Evolutionary conservation across 106 monocot genomes (phyloP).

Genomic region (Chionographis japonica): DNA sequence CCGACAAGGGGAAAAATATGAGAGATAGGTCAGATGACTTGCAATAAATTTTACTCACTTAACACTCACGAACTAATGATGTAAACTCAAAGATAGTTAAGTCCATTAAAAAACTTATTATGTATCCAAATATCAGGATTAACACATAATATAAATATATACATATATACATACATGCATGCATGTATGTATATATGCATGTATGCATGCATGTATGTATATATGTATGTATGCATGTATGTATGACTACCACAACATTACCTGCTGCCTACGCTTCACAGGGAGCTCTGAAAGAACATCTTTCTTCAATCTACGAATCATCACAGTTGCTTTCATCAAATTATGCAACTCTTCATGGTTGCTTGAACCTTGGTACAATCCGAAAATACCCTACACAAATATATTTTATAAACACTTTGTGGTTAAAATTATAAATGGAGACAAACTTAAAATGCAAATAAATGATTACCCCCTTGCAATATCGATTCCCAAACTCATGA

Average conservation of each 20-base stretch:
- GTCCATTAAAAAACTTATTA: too few relatives aligned
- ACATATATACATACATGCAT: too few relatives aligned
- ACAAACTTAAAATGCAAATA: background rate
- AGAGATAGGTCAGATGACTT: too few relatives aligned
- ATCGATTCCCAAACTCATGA: conserved; percentile 88
- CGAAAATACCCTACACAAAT: conserved; percentile 68
- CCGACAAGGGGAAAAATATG: too few relatives aligned
- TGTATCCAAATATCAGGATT: too few relatives aligned
- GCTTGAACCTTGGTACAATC: conserved; percentile 93
- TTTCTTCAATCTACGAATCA: conserved; percentile 96
- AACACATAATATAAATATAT: too few relatives aligned
- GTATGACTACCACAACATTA: conserved; percentile 8
- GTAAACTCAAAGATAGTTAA: too few relatives aligned
- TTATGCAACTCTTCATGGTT: conserved; percentile 96
- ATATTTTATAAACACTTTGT: background rate
- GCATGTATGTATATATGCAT: too few relatives aligned
- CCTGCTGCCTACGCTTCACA: conserved; percentile 89
- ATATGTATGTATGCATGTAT: too few relatives aligned
- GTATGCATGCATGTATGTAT: too few relatives aligned
- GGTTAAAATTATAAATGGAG: background rate
- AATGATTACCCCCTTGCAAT: conserved; percentile 95
- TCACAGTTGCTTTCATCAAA: conserved; percentile 94
- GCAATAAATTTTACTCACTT: too few relatives aligned
- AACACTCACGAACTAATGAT: too few relatives aligned
- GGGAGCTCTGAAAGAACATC: conserved; percentile 91